Base-by-base conservation (phyloP, 257 asterid genomes). In the Plectranthus barbatus region DNA sequence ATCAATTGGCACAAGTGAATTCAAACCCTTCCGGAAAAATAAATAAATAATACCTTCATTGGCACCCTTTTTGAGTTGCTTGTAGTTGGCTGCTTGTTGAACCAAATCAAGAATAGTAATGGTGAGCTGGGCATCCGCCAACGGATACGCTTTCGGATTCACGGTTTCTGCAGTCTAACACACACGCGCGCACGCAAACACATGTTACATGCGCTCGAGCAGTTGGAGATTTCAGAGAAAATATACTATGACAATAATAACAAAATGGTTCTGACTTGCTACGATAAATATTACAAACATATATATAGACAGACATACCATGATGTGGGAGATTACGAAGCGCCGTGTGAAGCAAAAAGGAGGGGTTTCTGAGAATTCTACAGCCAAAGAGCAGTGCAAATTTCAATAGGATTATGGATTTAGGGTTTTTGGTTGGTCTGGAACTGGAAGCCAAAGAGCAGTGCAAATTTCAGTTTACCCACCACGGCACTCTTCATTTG, bases 11-110 rank as follows among this genome's bases (percentile, higher is more conserved):
- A 24, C 9, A 53, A 3, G 33, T 1, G 9, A 55, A 55, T n/a
- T 55, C 45, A 31, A 33, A 55, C 26, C 20, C 24, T 9, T 26
- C 31, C 31, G 5, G 5, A 26, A 1, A 26, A 26, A 2, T 1
- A 26, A 2, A 26, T 1, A 4, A 42, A 34, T 6, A n/a, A 17
- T n/a, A 91, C 98, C 98, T 86, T 91, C 98, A 80, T 88, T 91
- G 59, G 96, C 98, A 5, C 98, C 96, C 81, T 91, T 91, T 49
- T 91, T 91, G 78, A 91, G 96, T 66, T 91, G 96, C 62, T 85
- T 91, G 81, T 85, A 88, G 48, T 91, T 85, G 20, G 95, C 85
- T 42, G 95, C 98, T 77, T 86, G 96, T 23, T 84, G 94, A 51
- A 91, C 96, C 74, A 91, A 67, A 74, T 88, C 95, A 66, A 83